Evolutionary conservation across 1,139 yeast species (phyloP), one percentile per base, ranked within the genome.

Genomic region (Suhomyces wounanorum): DNA sequence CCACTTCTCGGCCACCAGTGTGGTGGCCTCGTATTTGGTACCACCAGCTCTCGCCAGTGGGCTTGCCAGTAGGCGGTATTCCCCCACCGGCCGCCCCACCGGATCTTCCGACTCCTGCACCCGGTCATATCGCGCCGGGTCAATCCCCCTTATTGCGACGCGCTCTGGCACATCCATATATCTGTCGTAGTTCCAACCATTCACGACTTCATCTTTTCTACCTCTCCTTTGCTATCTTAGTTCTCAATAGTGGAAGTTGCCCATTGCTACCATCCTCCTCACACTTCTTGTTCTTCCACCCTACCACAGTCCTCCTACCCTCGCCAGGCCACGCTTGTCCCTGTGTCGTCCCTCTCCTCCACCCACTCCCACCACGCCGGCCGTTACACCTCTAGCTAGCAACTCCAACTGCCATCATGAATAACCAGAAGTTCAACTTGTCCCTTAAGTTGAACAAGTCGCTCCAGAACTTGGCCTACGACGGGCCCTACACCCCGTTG

Each of bases 401-500:
- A 17, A 14, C 40, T 21, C 31, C 14, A 13, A 8, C 17, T 10
- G 13, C 43, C 41, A 31, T 38, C 21, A 66, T 65, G 70, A 53
- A 59, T 44, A 68, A 68, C 50, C 67, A 68, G 48, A 64, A 66
- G 45, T 62, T 61, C 47, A 59, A 68, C 48, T 67, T 70, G 49
- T 61, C 66, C 30, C 66, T 72, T 53, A 67, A 70, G 57, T 59
- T 71, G 30, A 67, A 68, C 60, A 65, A 67, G 56, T 61, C 72
- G 14, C 62, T 68, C 45, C 61, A 52, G 41, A 62, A 63, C 52
- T 53, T 64, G 45, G 46, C 57, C 16, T 68, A 61, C 39, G 60
- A 61, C 14, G 67, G 67, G 26, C 81, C 81, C n/a, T 73, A 62
- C 56, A 77, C 81, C 1, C 81, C 81, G 13, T 62, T 75, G 47